A percentile compares a stretch with the other conserved stretches of the same genome.
Conservation (phyloP, 305 asterid species). For the Fraxinus paxiana region DNA sequence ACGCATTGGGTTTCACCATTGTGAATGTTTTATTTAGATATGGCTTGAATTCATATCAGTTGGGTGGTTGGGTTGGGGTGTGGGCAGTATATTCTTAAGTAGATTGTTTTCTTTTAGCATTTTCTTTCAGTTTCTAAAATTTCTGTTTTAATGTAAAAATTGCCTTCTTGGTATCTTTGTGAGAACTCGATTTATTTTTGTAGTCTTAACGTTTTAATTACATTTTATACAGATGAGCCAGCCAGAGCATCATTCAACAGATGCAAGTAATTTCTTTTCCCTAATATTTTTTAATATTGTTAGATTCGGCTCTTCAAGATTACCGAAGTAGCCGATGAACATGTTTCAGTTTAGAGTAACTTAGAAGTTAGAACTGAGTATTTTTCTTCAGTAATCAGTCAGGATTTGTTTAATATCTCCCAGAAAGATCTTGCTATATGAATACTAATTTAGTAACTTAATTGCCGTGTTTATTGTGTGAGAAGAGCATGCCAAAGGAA, state of each 20-base stretch:
- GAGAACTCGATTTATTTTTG: not conserved
- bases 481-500: constrained; percentile 48
- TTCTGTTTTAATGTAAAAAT: not conserved
- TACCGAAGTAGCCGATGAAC: not conserved
- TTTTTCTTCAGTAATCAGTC: constrained; percentile 18
- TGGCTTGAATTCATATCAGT: not conserved
- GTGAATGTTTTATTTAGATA: not conserved
- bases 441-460: not conserved
- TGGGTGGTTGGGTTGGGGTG: not conserved
- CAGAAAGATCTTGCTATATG: not conserved
- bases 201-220: constrained; percentile 8
- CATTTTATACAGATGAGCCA: constrained; percentile 41
- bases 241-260: constrained; percentile 32
- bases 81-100: not conserved
- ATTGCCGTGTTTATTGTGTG: constrained; percentile 15
- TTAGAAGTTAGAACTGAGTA: not conserved
- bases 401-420: not conserved
- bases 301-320: not conserved
- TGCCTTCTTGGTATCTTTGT: not conserved
- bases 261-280: constrained; percentile 27
- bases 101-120: not conserved
- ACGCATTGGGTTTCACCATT: not conserved
- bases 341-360: not conserved
- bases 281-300: not conserved
- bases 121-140: not conserved